A percentile compares a stretch with the other conserved stretches of the same genome.
phyloP scores from a whole-genome alignment of 495 filamentous ascomycete species.

The Penicillium longicatenatum region DNA sequence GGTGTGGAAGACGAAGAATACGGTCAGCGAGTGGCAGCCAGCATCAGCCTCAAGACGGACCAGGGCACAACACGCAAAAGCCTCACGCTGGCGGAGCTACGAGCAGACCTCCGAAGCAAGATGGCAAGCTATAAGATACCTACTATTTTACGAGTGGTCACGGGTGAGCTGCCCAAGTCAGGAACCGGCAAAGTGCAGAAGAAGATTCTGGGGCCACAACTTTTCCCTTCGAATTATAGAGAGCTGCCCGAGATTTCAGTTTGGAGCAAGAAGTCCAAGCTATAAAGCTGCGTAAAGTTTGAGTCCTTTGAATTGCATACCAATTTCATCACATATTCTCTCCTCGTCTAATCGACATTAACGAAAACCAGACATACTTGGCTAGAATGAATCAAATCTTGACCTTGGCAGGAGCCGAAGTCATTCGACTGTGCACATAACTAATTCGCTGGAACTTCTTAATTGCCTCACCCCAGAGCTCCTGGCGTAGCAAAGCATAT shows the following conservation, averaged over 20 bases:
- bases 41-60: slow-evolving; percentile 37
- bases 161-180: slow-evolving; percentile 51
- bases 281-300: slow-evolving; percentile 11
- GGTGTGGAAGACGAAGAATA: slow-evolving; percentile 46
- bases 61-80: slow-evolving; percentile 16
- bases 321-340: no score
- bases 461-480: slow-evolving; percentile 52
- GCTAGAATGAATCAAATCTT: slow-evolving; percentile 31
- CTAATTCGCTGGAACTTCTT: slow-evolving; percentile 49
- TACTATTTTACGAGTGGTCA: slow-evolving; percentile 44
- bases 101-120: slow-evolving; percentile 39
- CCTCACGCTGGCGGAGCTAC: slow-evolving; percentile 38
- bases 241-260: slow-evolving; percentile 39
- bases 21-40: slow-evolving; percentile 54
- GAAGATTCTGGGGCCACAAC: slow-evolving; percentile 47
- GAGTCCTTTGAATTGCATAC: neutral
- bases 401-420: slow-evolving; percentile 31
- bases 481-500: slow-evolving; percentile 47
- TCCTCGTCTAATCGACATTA: no score
- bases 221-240: slow-evolving; percentile 43
- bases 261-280: slow-evolving; percentile 31
- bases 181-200: slow-evolving; percentile 54
- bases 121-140: slow-evolving; percentile 52
- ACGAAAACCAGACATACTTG: no score
- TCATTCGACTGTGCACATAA: slow-evolving; percentile 49